Percentiles rank a stretch among this genome's conserved stretches.
Conservation (phyloP, 1,139 yeast genomes). For the Nakaseomyces sp. region DNA sequence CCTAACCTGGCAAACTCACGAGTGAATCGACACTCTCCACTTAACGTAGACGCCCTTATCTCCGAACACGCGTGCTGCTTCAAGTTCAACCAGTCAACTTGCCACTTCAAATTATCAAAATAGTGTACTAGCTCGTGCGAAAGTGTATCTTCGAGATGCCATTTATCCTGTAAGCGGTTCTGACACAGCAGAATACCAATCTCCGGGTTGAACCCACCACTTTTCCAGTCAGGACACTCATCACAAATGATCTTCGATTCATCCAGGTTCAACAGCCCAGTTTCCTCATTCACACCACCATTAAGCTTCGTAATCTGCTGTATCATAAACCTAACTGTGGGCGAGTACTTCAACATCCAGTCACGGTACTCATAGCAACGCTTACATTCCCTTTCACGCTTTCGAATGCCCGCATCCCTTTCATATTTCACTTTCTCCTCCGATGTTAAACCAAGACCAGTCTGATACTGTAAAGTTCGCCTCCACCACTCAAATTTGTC, state of each 20-base stretch:
- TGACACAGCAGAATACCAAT: conserved; percentile 81
- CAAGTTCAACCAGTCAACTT: conserved; percentile 74
- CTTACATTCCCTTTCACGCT: conserved; percentile 50
- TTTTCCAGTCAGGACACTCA: conserved; percentile 74
- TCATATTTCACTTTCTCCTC: conserved; percentile 52
- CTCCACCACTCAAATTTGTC: conserved; percentile 77
- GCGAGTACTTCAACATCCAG: conserved; percentile 74
- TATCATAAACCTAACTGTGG: conserved; percentile 80
- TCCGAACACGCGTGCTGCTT: conserved; percentile 96
- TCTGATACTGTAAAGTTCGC: conserved; percentile 58
- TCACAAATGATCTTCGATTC: conserved; percentile 59
- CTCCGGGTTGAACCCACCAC: conserved; percentile 92
- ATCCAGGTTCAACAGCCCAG: conserved; percentile 19
- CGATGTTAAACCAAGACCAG: conserved; percentile 57
- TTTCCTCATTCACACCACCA: conserved; percentile 8
- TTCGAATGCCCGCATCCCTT: conserved; percentile 39
- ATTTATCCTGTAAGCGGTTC: conserved; percentile 65
- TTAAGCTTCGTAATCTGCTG: conserved; percentile 63
- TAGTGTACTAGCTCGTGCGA: conserved; percentile 93
- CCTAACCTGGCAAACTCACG: conserved; percentile 60
- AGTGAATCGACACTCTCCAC: conserved; percentile 92
- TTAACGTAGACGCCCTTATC: conserved; percentile 81
- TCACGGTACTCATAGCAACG: conserved; percentile 65
- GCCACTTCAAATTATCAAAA: conserved; percentile 80
- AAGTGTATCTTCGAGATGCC: conserved; percentile 83